These are phyloP conservation scores for Lactarius hengduanensis DNA, from an alignment of 768 basidiomycete genomes.

Conservation along the genomic window DNA sequence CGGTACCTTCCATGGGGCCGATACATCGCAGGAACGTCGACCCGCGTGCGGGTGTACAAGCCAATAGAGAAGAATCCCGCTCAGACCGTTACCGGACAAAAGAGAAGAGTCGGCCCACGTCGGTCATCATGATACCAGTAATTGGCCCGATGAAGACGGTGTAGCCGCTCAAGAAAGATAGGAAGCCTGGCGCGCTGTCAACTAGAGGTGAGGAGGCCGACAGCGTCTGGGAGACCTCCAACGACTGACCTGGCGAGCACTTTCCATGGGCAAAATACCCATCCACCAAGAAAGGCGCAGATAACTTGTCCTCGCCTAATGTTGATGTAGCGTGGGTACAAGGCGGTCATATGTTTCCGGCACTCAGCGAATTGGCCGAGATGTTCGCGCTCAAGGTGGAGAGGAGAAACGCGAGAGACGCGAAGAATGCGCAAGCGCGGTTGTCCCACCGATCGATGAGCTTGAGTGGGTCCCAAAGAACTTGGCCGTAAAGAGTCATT, in stretches of 20 bases:
- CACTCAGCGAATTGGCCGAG: constrained; percentile 72
- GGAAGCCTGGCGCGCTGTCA: constrained; percentile 56
- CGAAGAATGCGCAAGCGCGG: constrained; percentile 83
- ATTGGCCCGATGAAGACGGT: constrained; percentile 87
- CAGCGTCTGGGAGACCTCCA: constrained; percentile 27
- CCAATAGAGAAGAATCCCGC: constrained; percentile 51
- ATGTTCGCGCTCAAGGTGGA: constrained; percentile 68
- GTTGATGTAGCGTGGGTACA: constrained; percentile 75
- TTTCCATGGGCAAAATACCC: constrained; percentile 86
- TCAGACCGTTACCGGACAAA: background rate
- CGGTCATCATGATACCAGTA: constrained; percentile 66
- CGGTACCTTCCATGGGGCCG: constrained; percentile 72
- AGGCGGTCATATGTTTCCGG: constrained; percentile 80
- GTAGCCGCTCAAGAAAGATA: constrained; percentile 77
- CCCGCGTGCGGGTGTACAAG: constrained; percentile 64
- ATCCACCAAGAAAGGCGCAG: constrained; percentile 79
- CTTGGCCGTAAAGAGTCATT: constrained; percentile 43
- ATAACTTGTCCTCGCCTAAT: constrained; percentile 48
- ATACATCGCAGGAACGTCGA: constrained; percentile 86
- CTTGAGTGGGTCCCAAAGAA: constrained; percentile 70
- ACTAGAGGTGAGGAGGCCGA: background rate
- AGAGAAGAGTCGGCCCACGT: constrained; percentile 40
- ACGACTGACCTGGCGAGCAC: constrained; percentile 54
- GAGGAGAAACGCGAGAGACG: constrained; percentile 67
- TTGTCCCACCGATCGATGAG: constrained; percentile 83